phyloP scores from a whole-genome alignment of 306 rosid genomes.

The Lathyrus oleraceus region DNA sequence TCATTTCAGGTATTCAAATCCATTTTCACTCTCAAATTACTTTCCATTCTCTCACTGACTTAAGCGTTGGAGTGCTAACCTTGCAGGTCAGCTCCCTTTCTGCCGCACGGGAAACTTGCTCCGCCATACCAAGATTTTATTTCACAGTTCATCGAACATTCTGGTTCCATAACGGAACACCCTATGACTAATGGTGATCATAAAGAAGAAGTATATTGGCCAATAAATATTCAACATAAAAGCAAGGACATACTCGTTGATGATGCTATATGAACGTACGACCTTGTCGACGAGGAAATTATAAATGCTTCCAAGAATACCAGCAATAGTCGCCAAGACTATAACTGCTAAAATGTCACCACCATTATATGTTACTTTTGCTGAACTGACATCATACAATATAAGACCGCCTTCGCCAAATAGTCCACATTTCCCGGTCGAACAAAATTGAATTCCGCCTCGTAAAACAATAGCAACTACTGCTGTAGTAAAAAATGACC shows the following conservation, averaged over 20 bases:
- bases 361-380: conserved; percentile 41
- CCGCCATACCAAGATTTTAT: no score
- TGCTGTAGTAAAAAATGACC: conserved; percentile 88
- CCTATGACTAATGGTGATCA: not conserved
- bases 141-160: no score
- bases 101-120: no score
- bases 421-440: conserved; percentile 75
- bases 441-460: conserved; percentile 61
- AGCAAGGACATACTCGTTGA: conserved; percentile 71
- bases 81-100: no score
- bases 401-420: conserved; percentile 92
- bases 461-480: conserved; percentile 82
- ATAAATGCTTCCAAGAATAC: conserved; percentile 82
- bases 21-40: no score
- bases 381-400: conserved; percentile 64
- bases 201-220: not conserved
- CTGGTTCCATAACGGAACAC: no score
- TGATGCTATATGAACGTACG: conserved; percentile 77
- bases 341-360: conserved; percentile 57
- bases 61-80: no score
- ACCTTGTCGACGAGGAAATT: conserved; percentile 86
- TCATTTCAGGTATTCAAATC: no score
- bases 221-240: conserved; percentile 7
- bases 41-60: no score
- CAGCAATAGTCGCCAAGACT: conserved; percentile 69